A percentile compares a stretch with the other conserved stretches of the same genome.
phyloP scores from a whole-genome alignment of 768 basidiomycete species.

The Candolleomyces eurysporus region DNA sequence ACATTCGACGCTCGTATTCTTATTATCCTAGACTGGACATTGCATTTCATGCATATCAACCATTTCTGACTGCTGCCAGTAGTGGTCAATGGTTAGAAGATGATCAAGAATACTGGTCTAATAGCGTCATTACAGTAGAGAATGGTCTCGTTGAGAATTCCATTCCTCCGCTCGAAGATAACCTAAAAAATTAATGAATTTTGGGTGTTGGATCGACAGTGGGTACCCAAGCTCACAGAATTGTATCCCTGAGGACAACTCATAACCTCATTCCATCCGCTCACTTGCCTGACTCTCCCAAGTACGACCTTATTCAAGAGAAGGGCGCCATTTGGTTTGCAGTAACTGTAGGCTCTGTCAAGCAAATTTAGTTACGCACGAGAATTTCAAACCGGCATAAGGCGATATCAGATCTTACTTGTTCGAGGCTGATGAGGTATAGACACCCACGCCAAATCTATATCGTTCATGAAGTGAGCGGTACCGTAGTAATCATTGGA shows the following conservation, averaged over 20 bases:
- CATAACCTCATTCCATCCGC: slow-evolving; percentile 19
- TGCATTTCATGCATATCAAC: too few relatives aligned
- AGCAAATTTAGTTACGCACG: neutral
- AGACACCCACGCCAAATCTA: slow-evolving; percentile 28
- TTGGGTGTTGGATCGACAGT: too few relatives aligned
- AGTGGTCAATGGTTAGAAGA: too few relatives aligned
- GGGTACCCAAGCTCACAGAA: slow-evolving; percentile 19
- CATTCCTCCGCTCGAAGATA: too few relatives aligned
- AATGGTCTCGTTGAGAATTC: too few relatives aligned
- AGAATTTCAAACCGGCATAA: too few relatives aligned
- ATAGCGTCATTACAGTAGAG: too few relatives aligned
- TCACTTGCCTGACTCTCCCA: slow-evolving; percentile 22
- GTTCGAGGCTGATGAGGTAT: slow-evolving; percentile 27
- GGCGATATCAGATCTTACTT: slow-evolving; percentile 19
- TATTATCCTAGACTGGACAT: too few relatives aligned
- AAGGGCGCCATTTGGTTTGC: slow-evolving; percentile 18
- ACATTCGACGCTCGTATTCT: too few relatives aligned
- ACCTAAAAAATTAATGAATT: too few relatives aligned
- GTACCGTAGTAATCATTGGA: neutral
- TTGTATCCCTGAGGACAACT: slow-evolving; percentile 25
- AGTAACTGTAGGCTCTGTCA: slow-evolving; percentile 23
- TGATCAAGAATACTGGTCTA: too few relatives aligned
- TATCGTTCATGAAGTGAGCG: neutral
- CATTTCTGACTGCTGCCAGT: too few relatives aligned
- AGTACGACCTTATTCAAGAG: slow-evolving; percentile 30